Conservation (phyloP, 192 early-diverging fungal species). For the Coemansia sp. region DNA sequence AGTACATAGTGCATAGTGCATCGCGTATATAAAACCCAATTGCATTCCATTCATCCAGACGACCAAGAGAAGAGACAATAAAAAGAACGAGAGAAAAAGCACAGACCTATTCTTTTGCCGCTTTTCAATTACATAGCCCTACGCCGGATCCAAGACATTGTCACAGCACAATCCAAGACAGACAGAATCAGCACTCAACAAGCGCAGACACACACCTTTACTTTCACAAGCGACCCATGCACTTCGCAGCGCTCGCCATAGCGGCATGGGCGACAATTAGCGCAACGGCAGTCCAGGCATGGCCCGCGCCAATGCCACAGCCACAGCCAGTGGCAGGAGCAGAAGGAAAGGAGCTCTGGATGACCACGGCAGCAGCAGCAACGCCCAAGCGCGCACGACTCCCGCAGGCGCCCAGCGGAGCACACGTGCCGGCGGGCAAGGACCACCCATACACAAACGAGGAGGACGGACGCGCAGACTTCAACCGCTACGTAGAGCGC, state of each 20-base stretch:
- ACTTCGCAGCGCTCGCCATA: neutral
- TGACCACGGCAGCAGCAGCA: slow-evolving; percentile 25
- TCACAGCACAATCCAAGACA: neutral
- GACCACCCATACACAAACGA: slow-evolving; percentile 24
- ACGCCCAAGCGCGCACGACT: slow-evolving; percentile 13
- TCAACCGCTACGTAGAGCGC: slow-evolving; percentile 8
- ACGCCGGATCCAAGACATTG: no score
- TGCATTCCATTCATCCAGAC: no score
- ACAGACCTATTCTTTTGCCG: no score
- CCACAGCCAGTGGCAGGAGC: no score
- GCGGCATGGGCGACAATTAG: neutral
- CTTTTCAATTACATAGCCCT: no score
- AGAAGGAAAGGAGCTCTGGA: slow-evolving; percentile 29
- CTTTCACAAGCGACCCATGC: neutral
- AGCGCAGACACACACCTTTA: neutral
- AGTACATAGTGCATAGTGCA: neutral
- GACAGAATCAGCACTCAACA: neutral
- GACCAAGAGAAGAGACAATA: no score
- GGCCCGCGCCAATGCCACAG: slow-evolving; percentile 1
- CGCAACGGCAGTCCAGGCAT: neutral
- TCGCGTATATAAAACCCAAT: neutral
- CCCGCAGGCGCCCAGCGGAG: slow-evolving; percentile 47
- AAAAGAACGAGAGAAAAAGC: no score
- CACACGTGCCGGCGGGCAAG: slow-evolving; percentile 33
- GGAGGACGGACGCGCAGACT: slow-evolving; percentile 24